These are phyloP conservation scores for Rosa lucieae DNA, from an alignment of 306 rosid species.

Conservation along the genomic window DNA sequence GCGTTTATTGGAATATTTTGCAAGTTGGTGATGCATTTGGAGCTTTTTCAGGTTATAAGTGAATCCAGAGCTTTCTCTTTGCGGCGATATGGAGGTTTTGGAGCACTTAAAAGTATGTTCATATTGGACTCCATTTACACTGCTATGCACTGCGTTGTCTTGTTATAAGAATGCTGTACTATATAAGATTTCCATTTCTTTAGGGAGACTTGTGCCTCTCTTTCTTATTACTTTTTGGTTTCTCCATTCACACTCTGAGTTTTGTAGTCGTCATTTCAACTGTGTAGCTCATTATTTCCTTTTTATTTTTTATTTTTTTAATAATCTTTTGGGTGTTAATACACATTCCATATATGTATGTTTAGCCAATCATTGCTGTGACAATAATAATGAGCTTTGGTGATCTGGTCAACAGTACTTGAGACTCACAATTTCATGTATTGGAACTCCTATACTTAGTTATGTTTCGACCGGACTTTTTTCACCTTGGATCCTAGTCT, in stretches of 20 bases:
- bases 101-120: constrained; percentile 8
- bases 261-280: background rate
- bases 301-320: background rate
- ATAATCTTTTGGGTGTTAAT: background rate
- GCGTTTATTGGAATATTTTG: constrained; percentile 4
- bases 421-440: background rate
- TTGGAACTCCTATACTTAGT: too few relatives aligned
- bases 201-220: background rate
- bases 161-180: constrained; percentile 8
- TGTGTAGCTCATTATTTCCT: background rate
- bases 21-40: constrained; percentile 8
- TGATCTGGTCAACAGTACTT: background rate
- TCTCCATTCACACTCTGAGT: background rate
- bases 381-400: background rate
- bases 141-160: background rate
- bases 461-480: too few relatives aligned
- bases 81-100: constrained; percentile 21
- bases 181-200: background rate
- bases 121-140: background rate
- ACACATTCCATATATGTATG: background rate
- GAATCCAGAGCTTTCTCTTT: background rate
- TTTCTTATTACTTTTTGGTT: background rate
- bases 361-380: background rate
- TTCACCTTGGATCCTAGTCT: too few relatives aligned
- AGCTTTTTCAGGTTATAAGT: background rate